Evolutionary conservation across 345 rosid species (phyloP), one percentile per base, ranked within the genome.

Genomic region (Aegle marmelos): DNA sequence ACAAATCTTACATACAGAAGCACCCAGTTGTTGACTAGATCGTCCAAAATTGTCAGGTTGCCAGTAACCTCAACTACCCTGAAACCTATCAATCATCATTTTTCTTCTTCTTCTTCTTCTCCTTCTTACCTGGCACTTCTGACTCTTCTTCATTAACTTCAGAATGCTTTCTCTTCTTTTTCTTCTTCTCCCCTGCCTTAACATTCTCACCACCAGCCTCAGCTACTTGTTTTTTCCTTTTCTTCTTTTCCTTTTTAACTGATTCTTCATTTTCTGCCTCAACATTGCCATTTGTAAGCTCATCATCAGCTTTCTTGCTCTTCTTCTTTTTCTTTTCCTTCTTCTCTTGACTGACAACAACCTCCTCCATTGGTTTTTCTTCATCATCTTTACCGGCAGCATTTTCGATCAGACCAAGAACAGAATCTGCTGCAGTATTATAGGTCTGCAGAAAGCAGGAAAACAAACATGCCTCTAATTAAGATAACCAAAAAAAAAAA

Each of bases 381-480:
- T 53, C 81, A 21, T 73, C 80, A 34, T 27, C 77, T 54, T 48
- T 80, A 68, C 71, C 59, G 45, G 69, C 71, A 13, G 89, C 68
- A 63, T 82, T 81, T 25, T 82, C 57, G 10, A 75, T 84, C 82
- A 85, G 83, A 4, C 88, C 92, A 79, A 92, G 84, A 68, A 90
- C 53, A 45, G 94, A 89, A 81, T 95, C 96, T 2, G 94, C 91
- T 33, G 94, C 78, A 77, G 94, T 84, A 83, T 95, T 95, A 82
- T 93, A 95, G 21, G 91, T 83, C 99, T 92, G 83, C 69, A 82
- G 13, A 85, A 39, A 68, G 72, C 48, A 67, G 30, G 21, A 27
- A 4, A 11, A 39, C 11, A 57, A 22, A 58, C 48, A 19, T 63
- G 22, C 58, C 27, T 8, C 9, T 58, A 17, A 53, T 31, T 16